Evolutionary conservation across 176 grass and related monocot genomes (phyloP).

Genomic region (Paspalum notatum): DNA sequence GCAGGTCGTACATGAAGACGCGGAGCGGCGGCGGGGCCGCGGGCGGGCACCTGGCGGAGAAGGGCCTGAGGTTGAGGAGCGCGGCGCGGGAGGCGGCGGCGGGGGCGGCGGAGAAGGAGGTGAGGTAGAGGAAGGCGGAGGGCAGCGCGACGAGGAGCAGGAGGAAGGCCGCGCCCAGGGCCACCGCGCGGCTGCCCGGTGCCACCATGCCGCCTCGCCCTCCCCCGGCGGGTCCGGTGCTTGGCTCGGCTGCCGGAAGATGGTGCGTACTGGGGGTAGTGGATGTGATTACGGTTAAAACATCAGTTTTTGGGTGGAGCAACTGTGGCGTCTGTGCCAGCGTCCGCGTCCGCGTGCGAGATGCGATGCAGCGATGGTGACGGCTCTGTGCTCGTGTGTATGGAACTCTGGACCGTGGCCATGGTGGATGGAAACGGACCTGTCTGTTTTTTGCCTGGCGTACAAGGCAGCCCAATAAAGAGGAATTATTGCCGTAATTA

Average conservation of each 20-base stretch:
- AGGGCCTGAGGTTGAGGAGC: constrained; percentile 49
- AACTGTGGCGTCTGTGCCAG: no score
- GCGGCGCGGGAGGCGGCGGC: constrained; percentile 46
- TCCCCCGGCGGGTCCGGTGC: neutral
- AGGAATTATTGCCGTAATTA: no score
- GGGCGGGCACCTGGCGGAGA: constrained; percentile 47
- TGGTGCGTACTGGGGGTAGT: neutral
- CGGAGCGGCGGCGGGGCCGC: constrained; percentile 44
- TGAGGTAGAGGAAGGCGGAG: constrained; percentile 66
- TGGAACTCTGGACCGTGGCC: neutral
- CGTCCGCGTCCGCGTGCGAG: no score
- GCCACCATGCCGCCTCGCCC: constrained; percentile 34
- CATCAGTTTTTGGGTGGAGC: neutral
- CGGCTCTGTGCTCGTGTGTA: neutral
- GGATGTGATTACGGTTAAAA: neutral
- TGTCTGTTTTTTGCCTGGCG: no score
- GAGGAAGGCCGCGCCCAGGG: constrained; percentile 40
- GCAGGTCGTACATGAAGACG: constrained; percentile 92
- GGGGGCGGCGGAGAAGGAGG: constrained; percentile 47
- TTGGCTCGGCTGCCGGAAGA: neutral
- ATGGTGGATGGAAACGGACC: no score
- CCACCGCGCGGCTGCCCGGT: constrained; percentile 49
- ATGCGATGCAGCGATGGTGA: neutral
- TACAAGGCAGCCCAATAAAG: no score
- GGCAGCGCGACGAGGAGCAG: constrained; percentile 66